These are phyloP conservation scores for Tubosaeta brunneosetosa DNA, from an alignment of 768 basidiomycete species.

Conservation along the genomic window DNA sequence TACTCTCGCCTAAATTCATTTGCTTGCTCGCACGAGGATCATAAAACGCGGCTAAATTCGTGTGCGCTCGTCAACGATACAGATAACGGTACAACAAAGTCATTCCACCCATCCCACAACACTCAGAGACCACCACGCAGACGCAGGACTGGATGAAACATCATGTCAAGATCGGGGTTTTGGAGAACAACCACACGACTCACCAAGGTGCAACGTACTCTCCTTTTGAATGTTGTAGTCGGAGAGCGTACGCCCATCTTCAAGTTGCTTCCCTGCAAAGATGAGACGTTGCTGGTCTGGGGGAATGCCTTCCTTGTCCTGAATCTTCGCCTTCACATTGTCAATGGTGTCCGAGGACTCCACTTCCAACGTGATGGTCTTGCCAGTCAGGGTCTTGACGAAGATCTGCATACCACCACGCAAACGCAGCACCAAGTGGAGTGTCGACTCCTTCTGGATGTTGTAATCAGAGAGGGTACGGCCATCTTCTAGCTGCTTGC, in stretches of 20 bases:
- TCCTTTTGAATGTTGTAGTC: slow-evolving; percentile 79
- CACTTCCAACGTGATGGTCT: slow-evolving; percentile 74
- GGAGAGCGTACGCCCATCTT: slow-evolving; percentile 72
- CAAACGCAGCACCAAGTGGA: slow-evolving; percentile 69
- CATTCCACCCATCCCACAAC: not conserved
- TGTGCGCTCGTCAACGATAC: not conserved
- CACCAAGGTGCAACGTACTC: slow-evolving; percentile 59
- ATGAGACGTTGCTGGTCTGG: slow-evolving; percentile 78
- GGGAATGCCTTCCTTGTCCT: slow-evolving; percentile 78
- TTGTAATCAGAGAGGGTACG: slow-evolving; percentile 81
- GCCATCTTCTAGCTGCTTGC: slow-evolving; percentile 92
- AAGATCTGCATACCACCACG: slow-evolving; percentile 73
- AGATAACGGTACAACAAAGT: slow-evolving; percentile 1
- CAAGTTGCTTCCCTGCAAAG: slow-evolving; percentile 75
- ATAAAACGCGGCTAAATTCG: not conserved
- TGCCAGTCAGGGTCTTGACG: slow-evolving; percentile 68
- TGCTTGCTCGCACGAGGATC: too few species aligned
- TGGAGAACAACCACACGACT: slow-evolving; percentile 4
- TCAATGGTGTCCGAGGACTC: slow-evolving; percentile 75
- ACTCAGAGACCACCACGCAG: slow-evolving; percentile 70
- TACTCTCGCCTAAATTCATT: not conserved
- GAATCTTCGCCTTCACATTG: slow-evolving; percentile 74
- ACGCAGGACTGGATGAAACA: slow-evolving; percentile 50
- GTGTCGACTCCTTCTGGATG: slow-evolving; percentile 80
- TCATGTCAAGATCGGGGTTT: not conserved